Evolutionary conservation across 1,284 basidiomycete species (phyloP), one percentile per base, ranked within the genome.

Genomic region (Cryptococcus sp.): DNA sequence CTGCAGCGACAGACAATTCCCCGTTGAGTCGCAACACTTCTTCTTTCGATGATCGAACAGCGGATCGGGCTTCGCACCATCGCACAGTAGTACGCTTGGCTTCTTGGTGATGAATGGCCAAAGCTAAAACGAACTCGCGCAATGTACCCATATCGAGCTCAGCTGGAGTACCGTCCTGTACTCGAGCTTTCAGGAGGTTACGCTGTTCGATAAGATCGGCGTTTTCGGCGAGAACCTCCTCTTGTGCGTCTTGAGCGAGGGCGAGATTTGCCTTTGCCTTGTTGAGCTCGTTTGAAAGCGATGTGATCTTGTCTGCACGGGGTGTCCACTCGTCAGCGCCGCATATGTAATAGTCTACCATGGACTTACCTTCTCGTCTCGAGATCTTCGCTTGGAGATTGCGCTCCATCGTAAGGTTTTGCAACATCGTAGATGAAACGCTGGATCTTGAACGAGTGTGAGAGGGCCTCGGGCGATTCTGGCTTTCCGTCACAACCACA

Each of bases 201-300:
- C 47, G 48, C 23, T 60, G 53, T 38, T 58, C 57, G 17, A 43
- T 43, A 1, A 62, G 53, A 30, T 60, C 62, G 16, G 46, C 13
- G 35, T 61, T 62, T 35, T 66, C 65, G 11, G 50, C 55, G n/a
- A 60, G 41, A 25, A 54, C 57, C 30, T 63, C 62, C 39, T 63
- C 52, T 23, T 61, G 60, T 17, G 65, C 65, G 23, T 61, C 59
- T 47, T 66, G 52, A 6, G 58, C 50, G 11, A 66, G 60, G 3
- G 48, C 52, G 13, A 64, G 53, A 30, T 66, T 66, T 15, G 55
- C 25, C n/a, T 62, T 60, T 8, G 52, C 52, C 41, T 64, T 63
- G 19, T 58, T 60, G 39, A 66, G 50, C 13, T 64, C 60, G 30
- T 62, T 60, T 6, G 47, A 52, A 6, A 66, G 42, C 39, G 38